Percentiles rank a stretch among this genome's conserved stretches.
Evolutionary conservation across 768 basidiomycete genomes (phyloP).

Genomic region (Boletus huronensis): DNA sequence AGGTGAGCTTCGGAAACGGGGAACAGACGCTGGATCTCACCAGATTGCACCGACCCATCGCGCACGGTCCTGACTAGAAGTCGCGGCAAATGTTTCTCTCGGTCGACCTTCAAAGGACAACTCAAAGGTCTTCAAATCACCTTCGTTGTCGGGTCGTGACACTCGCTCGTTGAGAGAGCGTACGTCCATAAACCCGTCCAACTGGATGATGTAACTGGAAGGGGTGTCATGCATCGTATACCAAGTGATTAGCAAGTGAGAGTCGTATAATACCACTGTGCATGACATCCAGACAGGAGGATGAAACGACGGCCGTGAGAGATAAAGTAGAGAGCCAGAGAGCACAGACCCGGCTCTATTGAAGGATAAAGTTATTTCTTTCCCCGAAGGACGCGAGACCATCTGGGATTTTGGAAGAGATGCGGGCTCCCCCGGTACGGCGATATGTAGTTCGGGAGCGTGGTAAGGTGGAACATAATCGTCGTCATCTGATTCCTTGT

Average conservation of each 20-base stretch:
- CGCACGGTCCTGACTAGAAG: slow-evolving; percentile 59
- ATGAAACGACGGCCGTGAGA: slow-evolving; percentile 34
- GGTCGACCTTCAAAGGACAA: slow-evolving; percentile 52
- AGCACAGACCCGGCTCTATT: background rate
- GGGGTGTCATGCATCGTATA: slow-evolving; percentile 39
- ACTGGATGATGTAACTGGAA: slow-evolving; percentile 43
- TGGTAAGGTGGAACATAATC: slow-evolving; percentile 10
- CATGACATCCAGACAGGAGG: slow-evolving; percentile 52
- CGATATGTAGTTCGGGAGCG: slow-evolving; percentile 5
- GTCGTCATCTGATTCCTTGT: slow-evolving; percentile 28
- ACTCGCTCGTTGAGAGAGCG: slow-evolving; percentile 55
- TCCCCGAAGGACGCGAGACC: background rate
- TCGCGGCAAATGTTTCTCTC: slow-evolving; percentile 60
- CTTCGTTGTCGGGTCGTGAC: slow-evolving; percentile 39
- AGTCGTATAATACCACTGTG: slow-evolving; percentile 34
- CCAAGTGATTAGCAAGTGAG: slow-evolving; percentile 48
- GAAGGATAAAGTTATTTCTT: background rate
- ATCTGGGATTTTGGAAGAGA: background rate
- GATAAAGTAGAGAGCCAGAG: slow-evolving; percentile 43
- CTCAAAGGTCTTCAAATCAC: slow-evolving; percentile 58
- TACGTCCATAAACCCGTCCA: slow-evolving; percentile 58
- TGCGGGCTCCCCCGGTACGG: background rate
- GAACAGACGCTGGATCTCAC: slow-evolving; percentile 34
- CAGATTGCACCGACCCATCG: slow-evolving; percentile 75
- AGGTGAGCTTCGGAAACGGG: background rate